Evolutionary conservation across 169 alveolate species (phyloP).

Genomic region (Plasmodium cynomolgi): DNA sequence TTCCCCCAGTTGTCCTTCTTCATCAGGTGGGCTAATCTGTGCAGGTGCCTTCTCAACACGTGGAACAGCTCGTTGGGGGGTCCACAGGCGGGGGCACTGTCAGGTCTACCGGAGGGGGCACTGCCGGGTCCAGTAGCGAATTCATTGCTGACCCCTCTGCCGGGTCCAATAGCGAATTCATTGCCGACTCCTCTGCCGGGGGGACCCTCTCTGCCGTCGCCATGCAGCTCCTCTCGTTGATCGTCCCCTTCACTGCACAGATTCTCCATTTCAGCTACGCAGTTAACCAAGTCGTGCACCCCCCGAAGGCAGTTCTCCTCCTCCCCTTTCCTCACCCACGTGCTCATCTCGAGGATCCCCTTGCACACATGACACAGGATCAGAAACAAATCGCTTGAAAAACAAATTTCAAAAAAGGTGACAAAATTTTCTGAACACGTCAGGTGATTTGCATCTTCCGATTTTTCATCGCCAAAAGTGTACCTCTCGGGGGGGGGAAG

Average conservation of each 20-base stretch:
- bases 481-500: background rate
- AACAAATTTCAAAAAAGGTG: constrained; percentile 48
- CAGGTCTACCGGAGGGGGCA: background rate
- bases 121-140: background rate
- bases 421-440: background rate
- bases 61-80: background rate
- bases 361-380: constrained; percentile 18
- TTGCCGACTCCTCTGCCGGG: too few relatives aligned
- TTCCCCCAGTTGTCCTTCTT: background rate
- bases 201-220: too few relatives aligned
- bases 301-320: background rate
- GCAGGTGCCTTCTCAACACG: background rate
- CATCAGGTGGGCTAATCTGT: background rate
- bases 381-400: constrained; percentile 48
- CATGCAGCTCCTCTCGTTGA: background rate
- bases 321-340: constrained; percentile 10
- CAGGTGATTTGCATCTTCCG: background rate
- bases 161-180: too few relatives aligned
- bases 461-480: background rate
- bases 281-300: background rate
- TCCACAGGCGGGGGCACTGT: background rate
- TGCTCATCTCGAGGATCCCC: constrained; percentile 23
- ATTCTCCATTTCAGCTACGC: background rate
- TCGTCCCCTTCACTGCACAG: constrained; percentile 5
- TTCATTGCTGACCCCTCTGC: background rate